phyloP scores from a whole-genome alignment of 441 rosid species.

The Populus tomentosa region DNA sequence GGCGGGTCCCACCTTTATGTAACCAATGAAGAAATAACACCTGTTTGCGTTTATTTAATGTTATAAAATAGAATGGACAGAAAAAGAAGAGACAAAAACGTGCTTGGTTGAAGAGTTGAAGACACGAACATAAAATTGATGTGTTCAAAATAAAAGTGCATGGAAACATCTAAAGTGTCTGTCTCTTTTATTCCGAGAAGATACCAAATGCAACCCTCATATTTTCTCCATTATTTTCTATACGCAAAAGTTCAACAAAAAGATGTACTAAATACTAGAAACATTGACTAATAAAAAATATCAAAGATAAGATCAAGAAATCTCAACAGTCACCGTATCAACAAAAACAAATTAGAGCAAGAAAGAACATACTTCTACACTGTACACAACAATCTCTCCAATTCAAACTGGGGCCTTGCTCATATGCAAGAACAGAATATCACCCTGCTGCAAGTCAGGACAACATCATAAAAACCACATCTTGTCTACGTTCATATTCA shows the following conservation, averaged over 20 bases:
- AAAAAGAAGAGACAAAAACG: too few relatives aligned
- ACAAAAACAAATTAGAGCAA: neutral
- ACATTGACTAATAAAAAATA: neutral
- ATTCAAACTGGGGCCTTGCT: slow-evolving; percentile 72
- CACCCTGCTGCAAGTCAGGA: slow-evolving; percentile 69
- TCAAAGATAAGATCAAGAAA: neutral
- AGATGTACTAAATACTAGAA: neutral
- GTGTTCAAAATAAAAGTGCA: too few relatives aligned
- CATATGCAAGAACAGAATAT: slow-evolving; percentile 72
- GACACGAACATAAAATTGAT: neutral
- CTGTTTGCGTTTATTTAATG: neutral
- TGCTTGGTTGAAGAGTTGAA: too few relatives aligned
- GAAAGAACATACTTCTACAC: slow-evolving; percentile 44
- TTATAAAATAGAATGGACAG: neutral
- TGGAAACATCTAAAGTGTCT: too few relatives aligned
- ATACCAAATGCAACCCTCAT: too few relatives aligned
- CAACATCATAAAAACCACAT: neutral
- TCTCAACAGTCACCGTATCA: neutral
- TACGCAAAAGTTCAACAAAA: neutral
- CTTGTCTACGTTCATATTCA: neutral
- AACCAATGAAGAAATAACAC: neutral
- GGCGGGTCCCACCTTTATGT: neutral
- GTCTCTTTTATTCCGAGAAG: too few relatives aligned
- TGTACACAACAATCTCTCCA: slow-evolving; percentile 85
- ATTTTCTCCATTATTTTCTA: neutral